Conservation (phyloP, 2,329 filamentous ascomycete species). For the Diaporthe sp. region DNA sequence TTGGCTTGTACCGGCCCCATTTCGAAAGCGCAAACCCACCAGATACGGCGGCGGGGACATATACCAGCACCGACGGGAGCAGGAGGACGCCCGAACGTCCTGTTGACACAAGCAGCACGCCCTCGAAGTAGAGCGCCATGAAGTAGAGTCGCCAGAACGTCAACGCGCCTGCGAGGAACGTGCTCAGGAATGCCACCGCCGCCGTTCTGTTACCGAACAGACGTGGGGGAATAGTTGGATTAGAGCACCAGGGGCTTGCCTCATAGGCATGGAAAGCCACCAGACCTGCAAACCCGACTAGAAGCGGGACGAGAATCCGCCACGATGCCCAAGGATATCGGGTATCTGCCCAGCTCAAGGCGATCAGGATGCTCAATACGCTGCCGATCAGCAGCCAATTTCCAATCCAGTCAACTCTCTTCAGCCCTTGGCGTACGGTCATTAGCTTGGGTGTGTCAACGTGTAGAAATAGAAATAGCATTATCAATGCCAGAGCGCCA, state of each 20-base stretch:
- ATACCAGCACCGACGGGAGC: slow-evolving; percentile 48
- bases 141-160: slow-evolving; percentile 37
- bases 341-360: slow-evolving; percentile 56
- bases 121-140: slow-evolving; percentile 32
- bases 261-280: slow-evolving; percentile 34
- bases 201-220: slow-evolving; percentile 41
- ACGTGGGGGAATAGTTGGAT: slow-evolving; percentile 41
- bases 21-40: slow-evolving; percentile 48
- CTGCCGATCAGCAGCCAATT: slow-evolving; percentile 47
- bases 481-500: slow-evolving; percentile 21
- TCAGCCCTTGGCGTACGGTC: slow-evolving; percentile 42
- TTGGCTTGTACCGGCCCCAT: slow-evolving; percentile 49
- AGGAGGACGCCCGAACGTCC: slow-evolving; percentile 49
- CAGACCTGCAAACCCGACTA: slow-evolving; percentile 49
- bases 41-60: slow-evolving; percentile 46
- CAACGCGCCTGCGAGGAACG: slow-evolving; percentile 35
- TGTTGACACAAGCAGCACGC: slow-evolving; percentile 45
- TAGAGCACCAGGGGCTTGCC: neutral
- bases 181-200: slow-evolving; percentile 25
- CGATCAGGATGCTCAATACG: slow-evolving; percentile 51
- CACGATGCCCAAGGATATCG: slow-evolving; percentile 55
- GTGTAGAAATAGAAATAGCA: slow-evolving; percentile 53
- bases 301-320: slow-evolving; percentile 52
- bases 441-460: slow-evolving; percentile 48
- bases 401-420: slow-evolving; percentile 49